A percentile compares a stretch with the other conserved stretches of the same genome.
phyloP scores from a whole-genome alignment of 2,329 filamentous ascomycete genomes.

The Aspergillus nomiae region DNA sequence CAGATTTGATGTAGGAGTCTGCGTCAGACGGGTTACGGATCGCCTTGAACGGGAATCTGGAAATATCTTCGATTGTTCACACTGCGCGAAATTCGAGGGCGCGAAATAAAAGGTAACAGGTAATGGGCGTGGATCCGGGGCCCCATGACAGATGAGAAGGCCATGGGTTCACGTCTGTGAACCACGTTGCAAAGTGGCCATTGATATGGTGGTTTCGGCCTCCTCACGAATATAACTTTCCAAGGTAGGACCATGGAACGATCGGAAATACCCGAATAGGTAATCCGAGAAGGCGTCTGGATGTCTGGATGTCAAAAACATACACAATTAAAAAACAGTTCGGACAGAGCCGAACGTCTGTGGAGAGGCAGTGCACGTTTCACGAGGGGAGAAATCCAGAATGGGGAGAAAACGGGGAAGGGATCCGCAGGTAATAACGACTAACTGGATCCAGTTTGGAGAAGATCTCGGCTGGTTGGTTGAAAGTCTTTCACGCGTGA shows the following conservation, averaged over 20 bases:
- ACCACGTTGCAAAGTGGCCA: background rate
- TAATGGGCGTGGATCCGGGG: background rate
- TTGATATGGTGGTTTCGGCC: background rate
- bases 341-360: background rate
- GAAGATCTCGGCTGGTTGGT: background rate
- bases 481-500: background rate
- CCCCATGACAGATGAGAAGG: background rate
- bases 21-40: background rate
- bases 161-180: background rate
- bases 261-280: constrained; percentile 10
- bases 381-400: background rate
- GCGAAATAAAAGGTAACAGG: background rate
- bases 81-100: background rate
- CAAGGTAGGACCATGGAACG: background rate
- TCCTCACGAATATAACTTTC: background rate
- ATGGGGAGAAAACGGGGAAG: background rate
- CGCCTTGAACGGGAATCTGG: background rate
- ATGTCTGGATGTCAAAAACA: background rate
- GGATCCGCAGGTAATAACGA: background rate
- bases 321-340: background rate
- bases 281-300: background rate
- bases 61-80: background rate
- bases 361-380: constrained; percentile 8
- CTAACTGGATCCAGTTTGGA: background rate
- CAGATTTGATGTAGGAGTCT: background rate